Base-by-base conservation (phyloP, 2,329 filamentous ascomycete genomes). In the Fusarium dimerum region DNA sequence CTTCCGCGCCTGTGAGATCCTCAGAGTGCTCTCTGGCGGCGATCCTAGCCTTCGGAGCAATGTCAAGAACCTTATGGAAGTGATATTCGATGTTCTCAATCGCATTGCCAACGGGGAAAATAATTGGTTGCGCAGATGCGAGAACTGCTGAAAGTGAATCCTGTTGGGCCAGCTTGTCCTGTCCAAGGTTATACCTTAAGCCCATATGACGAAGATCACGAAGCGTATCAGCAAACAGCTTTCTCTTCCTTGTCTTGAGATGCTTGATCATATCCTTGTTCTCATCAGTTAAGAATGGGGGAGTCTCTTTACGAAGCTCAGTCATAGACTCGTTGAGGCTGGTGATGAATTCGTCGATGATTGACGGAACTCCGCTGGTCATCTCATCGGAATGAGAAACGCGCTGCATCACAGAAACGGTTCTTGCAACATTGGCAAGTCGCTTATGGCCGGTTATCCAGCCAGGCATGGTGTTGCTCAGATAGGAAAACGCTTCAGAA, bases 141-240 rank as follows among this genome's bases (percentile, higher is more conserved):
- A 99, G 78, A 2, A 97, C 79, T 6, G 80, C 73, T 6, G 89
- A 81, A 8, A 90, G 76, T 1, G 89, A 88, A 29, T 82, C 78
- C 70, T 99, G 94, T 48, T 84, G 84, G 39, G 82, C 80, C 16
- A 97, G 77, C 41, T 87, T 78, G 66, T 89, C 85, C 13, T 85
- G 86, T 59, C 88, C 85, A 15, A 96, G 78, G 66, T 96, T 97
- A 47, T 87, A 85, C 63, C 87, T 88, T 63, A 99, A 83, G 5
- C 94, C 94, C 93, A 99, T 97, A 51, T 87, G 83, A 36, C 91
- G 85, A 29, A 97, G 76, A 18, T 86, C 84, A 65, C 90, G 92
- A 57, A 99, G 76, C 0, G 89, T 92, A 62, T 97, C 93, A 1
- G 91, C 89, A 63, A 96, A 94, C 13, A 97, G 81, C 62, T 92